Evolutionary conservation across 2,329 filamentous ascomycete species (phyloP).

Genomic region (Sporothrix luriei): DNA sequence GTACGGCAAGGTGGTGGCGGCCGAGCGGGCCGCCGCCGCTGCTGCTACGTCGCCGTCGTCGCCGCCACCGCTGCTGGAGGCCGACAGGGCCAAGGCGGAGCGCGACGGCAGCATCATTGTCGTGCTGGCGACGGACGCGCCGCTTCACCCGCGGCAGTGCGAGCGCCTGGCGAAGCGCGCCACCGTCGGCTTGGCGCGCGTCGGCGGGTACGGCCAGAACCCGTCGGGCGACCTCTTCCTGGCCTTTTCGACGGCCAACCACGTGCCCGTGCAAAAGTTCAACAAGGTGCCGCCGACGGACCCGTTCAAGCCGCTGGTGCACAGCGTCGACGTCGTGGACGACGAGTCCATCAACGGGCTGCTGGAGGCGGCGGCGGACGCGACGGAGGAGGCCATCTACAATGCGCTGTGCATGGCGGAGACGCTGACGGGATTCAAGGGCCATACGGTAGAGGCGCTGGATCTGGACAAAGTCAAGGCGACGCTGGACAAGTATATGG

Average conservation of each 20-base stretch:
- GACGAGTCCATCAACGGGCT: conserved; percentile 63
- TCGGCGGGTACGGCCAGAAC: conserved; percentile 55
- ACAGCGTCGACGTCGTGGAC: conserved; percentile 44
- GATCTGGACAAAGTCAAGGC: conserved; percentile 34
- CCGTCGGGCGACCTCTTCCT: conserved; percentile 68
- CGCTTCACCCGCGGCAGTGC: conserved; percentile 45
- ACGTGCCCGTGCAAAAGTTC: conserved; percentile 44
- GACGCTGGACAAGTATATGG: conserved; percentile 37
- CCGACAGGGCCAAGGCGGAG: conserved; percentile 48
- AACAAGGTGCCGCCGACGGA: not conserved
- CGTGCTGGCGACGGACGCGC: conserved; percentile 55
- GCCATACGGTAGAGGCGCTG: conserved; percentile 30
- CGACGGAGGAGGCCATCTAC: conserved; percentile 66
- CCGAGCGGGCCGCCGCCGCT: conserved; percentile 45
- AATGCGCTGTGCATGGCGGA: conserved; percentile 65
- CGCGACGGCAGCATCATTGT: conserved; percentile 60
- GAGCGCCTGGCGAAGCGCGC: conserved; percentile 44
- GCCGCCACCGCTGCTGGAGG: conserved; percentile 46
- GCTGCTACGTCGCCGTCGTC: too few species aligned
- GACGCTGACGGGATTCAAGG: conserved; percentile 54
- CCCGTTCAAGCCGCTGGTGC: conserved; percentile 24
- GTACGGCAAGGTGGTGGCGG: conserved; percentile 59
- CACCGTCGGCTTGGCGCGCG: conserved; percentile 61
- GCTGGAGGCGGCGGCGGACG: conserved; percentile 64
- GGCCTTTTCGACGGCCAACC: conserved; percentile 65